Percentiles rank a stretch among this genome's conserved stretches.
phyloP scores from a whole-genome alignment of 805 yeast species.

The Yarrowia sp. region DNA sequence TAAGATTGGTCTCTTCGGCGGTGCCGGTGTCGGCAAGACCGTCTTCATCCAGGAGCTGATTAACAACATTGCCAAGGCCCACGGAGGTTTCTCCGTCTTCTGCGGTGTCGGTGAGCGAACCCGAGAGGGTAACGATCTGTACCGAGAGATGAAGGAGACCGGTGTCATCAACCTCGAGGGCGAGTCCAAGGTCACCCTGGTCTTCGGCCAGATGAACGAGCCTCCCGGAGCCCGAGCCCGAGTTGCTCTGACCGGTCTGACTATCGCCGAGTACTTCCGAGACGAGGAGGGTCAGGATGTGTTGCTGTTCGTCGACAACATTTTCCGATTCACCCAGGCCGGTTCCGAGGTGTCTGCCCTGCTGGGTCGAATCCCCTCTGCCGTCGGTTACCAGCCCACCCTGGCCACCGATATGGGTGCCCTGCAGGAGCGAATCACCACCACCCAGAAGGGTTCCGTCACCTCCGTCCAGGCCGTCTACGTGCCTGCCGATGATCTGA shows the following conservation, averaged over 20 bases:
- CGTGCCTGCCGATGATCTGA: conserved; percentile 99
- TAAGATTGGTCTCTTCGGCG: conserved; percentile 99
- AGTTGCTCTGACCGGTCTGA: conserved; percentile 99
- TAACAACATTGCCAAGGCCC: conserved; percentile 99
- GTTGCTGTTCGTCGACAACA: conserved; percentile 97
- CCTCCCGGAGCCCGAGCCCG: conserved; percentile 99
- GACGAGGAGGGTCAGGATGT: conserved; percentile 99
- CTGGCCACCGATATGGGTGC: conserved; percentile 99
- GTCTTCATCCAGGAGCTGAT: conserved; percentile 99
- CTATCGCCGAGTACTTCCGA: conserved; percentile 99
- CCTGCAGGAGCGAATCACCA: conserved; percentile 99
- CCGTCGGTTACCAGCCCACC: conserved; percentile 99
- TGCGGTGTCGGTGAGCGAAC: conserved; percentile 99
- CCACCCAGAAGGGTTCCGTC: conserved; percentile 99
- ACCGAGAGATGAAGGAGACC: conserved; percentile 99
- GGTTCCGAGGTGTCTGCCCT: conserved; percentile 99
- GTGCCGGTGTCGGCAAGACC: conserved; percentile 99
- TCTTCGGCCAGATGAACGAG: conserved; percentile 99
- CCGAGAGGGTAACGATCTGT: conserved; percentile 99
- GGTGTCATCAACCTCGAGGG: conserved; percentile 99
- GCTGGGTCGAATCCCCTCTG: conserved; percentile 99
- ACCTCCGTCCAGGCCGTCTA: conserved; percentile 99
- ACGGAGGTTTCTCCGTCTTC: conserved; percentile 99
- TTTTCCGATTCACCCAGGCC: conserved; percentile 99
- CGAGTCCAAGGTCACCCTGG: conserved; percentile 98